phyloP scores from a whole-genome alignment of 345 rosid species.

The Stellera chamaejasme region DNA sequence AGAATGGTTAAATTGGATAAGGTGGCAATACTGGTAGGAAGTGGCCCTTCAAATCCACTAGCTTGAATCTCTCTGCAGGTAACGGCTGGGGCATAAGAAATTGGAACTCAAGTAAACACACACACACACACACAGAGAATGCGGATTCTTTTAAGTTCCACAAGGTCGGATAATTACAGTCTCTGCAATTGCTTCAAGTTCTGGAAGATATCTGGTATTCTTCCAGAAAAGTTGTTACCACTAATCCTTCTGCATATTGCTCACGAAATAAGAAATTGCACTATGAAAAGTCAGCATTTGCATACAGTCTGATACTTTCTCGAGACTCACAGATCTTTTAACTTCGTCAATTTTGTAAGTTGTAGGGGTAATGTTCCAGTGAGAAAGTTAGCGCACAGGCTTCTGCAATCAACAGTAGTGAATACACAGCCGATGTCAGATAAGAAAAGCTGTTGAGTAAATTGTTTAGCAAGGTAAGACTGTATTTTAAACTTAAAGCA shows the following conservation, averaged over 20 bases:
- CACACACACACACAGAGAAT: no score
- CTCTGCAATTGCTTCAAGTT: slow-evolving; percentile 10
- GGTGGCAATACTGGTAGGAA: slow-evolving; percentile 31
- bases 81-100: no score
- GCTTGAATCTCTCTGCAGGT: slow-evolving; percentile 44
- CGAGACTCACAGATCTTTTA: slow-evolving; percentile 11
- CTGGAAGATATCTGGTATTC: slow-evolving; percentile 8
- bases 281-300: background rate
- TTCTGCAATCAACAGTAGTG: slow-evolving; percentile 3
- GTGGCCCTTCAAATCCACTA: slow-evolving; percentile 47
- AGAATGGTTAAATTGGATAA: slow-evolving; percentile 21
- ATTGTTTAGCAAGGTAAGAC: background rate
- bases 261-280: background rate
- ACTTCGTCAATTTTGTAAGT: slow-evolving; percentile 4
- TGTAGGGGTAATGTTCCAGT: slow-evolving; percentile 7
- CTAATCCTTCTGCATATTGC: slow-evolving; percentile 13
- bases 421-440: background rate
- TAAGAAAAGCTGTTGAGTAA: background rate
- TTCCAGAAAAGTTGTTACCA: slow-evolving; percentile 18
- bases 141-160: no score
- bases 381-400: slow-evolving; percentile 10
- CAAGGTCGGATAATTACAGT: slow-evolving; percentile 3
- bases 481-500: background rate
- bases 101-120: no score
- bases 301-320: background rate